Base-by-base conservation (phyloP, 257 asterid genomes). In the Plantago major region DNA sequence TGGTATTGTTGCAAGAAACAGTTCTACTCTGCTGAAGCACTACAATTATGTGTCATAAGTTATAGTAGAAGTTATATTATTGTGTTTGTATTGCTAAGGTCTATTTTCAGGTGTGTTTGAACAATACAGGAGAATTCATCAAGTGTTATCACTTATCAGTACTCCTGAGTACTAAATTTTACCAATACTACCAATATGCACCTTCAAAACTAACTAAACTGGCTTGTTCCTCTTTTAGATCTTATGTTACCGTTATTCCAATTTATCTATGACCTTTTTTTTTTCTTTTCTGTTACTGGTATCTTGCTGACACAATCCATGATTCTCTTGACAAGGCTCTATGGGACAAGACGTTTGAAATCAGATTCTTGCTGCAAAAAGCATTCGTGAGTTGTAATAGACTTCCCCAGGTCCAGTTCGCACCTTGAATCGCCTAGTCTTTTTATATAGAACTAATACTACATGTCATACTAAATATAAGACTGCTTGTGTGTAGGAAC, bases 341-440 rank as follows among this genome's bases (percentile, higher is more conserved):
- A 19, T 93, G 99, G 96, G 94, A 93, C 75, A 93, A 85, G 95
- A 61, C 92, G 42, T 97, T 93, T 26, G 99, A 93, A 66, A 63
- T 85, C 70, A 83, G 99, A 77, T 83, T 89, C 86, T 78, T 85
- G 92, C 81, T 93, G 73, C 97, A 93, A 76, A 93, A 83, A 65
- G 63, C 97, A 19, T 93, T 80, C 72, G 79, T 94, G 46, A 83
- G 76, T 66, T 83, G 88, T 60, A 89, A 93, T 75, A 81, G 97
- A 73, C 95, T 93, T 79, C 99, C 99, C 7, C 94, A 84, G 97
- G 99, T 93, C 72, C 55, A 62, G 22, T 62, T 69, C 47, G 51
- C 54, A 55, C 62, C 58, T 71, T 28, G 30, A 18, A 17, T n/a
- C 48, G 42, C 2, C 54, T 57, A 6, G 19, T 50, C 47, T 13